These are phyloP conservation scores for Helminthosporium solani DNA, from an alignment of 2,329 filamentous ascomycete species.

Conservation along the genomic window DNA sequence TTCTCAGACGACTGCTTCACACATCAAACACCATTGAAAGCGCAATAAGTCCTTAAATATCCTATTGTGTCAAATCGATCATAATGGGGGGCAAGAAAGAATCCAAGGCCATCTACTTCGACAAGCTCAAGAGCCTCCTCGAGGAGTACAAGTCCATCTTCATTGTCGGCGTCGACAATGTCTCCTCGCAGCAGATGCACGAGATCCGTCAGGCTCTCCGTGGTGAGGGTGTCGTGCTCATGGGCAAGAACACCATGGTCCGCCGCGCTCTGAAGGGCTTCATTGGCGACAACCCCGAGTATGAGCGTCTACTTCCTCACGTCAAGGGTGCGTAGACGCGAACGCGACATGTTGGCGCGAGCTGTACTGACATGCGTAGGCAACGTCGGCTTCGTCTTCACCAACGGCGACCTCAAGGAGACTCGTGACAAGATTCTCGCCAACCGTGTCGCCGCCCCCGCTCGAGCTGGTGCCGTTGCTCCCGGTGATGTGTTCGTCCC, in stretches of 20 bases:
- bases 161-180: constrained; percentile 93
- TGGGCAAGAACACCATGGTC: constrained; percentile 99
- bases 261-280: constrained; percentile 98
- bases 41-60: constrained; percentile 85
- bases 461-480: constrained; percentile 95
- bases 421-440: constrained; percentile 90
- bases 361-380: constrained; percentile 47
- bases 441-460: constrained; percentile 97
- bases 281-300: constrained; percentile 86
- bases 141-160: constrained; percentile 97
- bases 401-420: constrained; percentile 90
- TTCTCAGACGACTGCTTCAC: constrained; percentile 16
- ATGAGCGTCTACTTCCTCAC: constrained; percentile 93
- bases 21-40: constrained; percentile 27
- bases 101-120: constrained; percentile 97
- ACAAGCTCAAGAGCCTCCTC: constrained; percentile 97
- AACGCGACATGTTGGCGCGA: constrained; percentile 1
- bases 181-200: constrained; percentile 99
- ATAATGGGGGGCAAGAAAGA: constrained; percentile 98
- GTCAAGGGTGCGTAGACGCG: constrained; percentile 65
- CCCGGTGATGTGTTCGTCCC: constrained; percentile 92
- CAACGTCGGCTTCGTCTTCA: constrained; percentile 99
- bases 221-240: constrained; percentile 89
- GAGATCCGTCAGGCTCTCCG: constrained; percentile 94
- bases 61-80: constrained; percentile 88